Evolutionary conservation across 192 early-diverging fungal species (phyloP).

Genomic region (Funneliformis mosseae): DNA sequence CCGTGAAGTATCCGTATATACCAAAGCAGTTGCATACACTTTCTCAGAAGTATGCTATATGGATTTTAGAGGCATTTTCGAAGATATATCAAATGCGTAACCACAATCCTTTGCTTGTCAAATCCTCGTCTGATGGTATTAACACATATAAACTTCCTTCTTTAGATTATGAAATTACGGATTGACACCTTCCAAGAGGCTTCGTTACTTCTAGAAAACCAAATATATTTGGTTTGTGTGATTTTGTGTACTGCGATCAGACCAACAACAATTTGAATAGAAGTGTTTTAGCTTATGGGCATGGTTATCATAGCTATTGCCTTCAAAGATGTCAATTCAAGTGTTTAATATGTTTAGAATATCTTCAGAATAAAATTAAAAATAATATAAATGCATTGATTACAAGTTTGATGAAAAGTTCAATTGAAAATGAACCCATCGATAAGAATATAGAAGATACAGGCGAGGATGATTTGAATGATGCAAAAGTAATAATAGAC

Average conservation of each 20-base stretch:
- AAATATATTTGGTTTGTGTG: slow-evolving; percentile 4
- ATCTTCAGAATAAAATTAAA: not conserved
- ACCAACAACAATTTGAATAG: not conserved
- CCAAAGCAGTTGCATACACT: not conserved
- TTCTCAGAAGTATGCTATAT: not conserved
- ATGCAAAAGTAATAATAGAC: too few relatives aligned
- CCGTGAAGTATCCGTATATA: too few relatives aligned
- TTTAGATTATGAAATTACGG: not conserved
- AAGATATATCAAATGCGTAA: slow-evolving; percentile 12
- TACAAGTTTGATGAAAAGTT: not conserved
- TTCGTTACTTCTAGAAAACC: slow-evolving; percentile 8
- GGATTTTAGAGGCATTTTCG: not conserved
- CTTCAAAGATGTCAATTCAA: not conserved
- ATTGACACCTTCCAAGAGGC: not conserved
- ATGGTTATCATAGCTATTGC: slow-evolving; percentile 18
- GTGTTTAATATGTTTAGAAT: too few relatives aligned
- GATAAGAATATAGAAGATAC: not conserved
- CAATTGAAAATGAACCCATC: slow-evolving; percentile 4
- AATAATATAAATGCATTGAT: slow-evolving; percentile 9
- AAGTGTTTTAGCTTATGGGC: slow-evolving; percentile 4
- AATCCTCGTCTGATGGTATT: too few relatives aligned
- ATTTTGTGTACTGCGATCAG: slow-evolving; percentile 2
- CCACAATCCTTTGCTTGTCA: not conserved
- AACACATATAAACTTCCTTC: too few relatives aligned
- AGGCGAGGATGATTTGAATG: too few relatives aligned